Evolutionary conservation across 345 rosid genomes (phyloP).

Genomic region (Draba incana): DNA sequence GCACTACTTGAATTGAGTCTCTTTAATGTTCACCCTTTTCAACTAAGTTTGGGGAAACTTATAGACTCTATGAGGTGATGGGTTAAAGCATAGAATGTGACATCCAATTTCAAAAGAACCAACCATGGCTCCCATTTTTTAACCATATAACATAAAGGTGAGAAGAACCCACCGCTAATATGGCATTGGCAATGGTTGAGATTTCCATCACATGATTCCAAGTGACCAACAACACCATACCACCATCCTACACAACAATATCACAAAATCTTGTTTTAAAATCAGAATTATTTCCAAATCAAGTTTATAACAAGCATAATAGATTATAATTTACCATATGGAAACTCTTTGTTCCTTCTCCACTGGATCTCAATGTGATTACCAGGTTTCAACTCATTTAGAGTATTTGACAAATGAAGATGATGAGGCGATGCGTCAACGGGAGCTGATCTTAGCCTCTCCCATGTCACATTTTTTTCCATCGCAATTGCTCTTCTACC

Average conservation of each 20-base stretch:
- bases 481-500: conserved; percentile 63
- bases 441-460: conserved; percentile 76
- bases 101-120: conserved; percentile 30
- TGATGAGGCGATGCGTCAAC: conserved; percentile 64
- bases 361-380: conserved; percentile 95
- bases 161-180: conserved; percentile 54
- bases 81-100: conserved; percentile 33
- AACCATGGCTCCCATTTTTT: too few relatives aligned
- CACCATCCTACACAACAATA: conserved; percentile 81
- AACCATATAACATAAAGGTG: conserved; percentile 10
- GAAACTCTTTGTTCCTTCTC: conserved; percentile 90
- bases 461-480: conserved; percentile 75
- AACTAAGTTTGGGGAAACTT: conserved; percentile 35
- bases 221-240: conserved; percentile 90
- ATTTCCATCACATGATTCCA: conserved; percentile 82
- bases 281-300: background rate
- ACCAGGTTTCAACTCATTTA: conserved; percentile 75
- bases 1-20: conserved; percentile 32
- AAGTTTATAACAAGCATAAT: background rate
- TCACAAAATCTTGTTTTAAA: conserved; percentile 10
- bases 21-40: conserved; percentile 43
- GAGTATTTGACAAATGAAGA: conserved; percentile 71
- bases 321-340: conserved; percentile 61
- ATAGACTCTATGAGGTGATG: conserved; percentile 7
- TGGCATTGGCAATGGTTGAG: conserved; percentile 67